Percentiles rank a stretch among this genome's conserved stretches.
These are phyloP conservation scores for Biscogniauxia sp. DNA, from an alignment of 2,329 filamentous ascomycete species.

Conservation along the genomic window DNA sequence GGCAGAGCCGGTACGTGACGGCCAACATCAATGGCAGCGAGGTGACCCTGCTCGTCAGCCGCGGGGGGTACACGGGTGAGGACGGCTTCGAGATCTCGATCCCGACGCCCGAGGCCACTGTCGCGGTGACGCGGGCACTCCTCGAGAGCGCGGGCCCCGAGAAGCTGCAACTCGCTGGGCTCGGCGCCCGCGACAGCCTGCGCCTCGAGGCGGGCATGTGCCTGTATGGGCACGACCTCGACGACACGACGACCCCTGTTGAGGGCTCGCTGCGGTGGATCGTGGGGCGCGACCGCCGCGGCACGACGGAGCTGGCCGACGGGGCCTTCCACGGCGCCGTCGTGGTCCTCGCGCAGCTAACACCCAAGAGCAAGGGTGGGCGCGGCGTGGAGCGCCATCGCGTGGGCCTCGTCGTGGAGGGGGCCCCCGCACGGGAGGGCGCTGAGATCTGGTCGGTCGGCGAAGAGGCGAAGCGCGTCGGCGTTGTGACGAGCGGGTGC, in stretches of 20 bases:
- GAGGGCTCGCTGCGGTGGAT: constrained; percentile 69
- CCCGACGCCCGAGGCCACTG: constrained; percentile 58
- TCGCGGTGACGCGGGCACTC: constrained; percentile 66
- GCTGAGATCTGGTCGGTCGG: constrained; percentile 65
- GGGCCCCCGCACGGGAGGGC: constrained; percentile 86
- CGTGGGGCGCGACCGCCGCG: constrained; percentile 73
- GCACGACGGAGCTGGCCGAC: constrained; percentile 31
- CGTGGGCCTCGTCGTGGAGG: constrained; percentile 78
- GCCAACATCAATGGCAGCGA: constrained; percentile 57
- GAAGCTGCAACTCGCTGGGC: constrained; percentile 73
- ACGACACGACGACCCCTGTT: constrained; percentile 66
- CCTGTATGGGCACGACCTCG: constrained; percentile 97
- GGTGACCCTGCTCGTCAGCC: constrained; percentile 67
- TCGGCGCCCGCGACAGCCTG: constrained; percentile 88
- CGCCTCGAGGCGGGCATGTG: constrained; percentile 97
- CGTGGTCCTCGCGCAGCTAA: constrained; percentile 73
- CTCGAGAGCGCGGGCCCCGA: constrained; percentile 61
- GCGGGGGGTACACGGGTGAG: constrained; percentile 95
- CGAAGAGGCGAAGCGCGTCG: constrained; percentile 57
- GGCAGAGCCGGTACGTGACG: constrained; percentile 65
- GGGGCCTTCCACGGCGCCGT: constrained; percentile 85
- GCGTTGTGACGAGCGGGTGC: constrained; percentile 82
- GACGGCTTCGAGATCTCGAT: constrained; percentile 97
- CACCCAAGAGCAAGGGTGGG: constrained; percentile 69
- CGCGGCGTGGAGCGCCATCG: constrained; percentile 68